Base-by-base conservation (phyloP, 2,329 filamentous ascomycete species). In the Tolypocladium ophioglossoides region DNA sequence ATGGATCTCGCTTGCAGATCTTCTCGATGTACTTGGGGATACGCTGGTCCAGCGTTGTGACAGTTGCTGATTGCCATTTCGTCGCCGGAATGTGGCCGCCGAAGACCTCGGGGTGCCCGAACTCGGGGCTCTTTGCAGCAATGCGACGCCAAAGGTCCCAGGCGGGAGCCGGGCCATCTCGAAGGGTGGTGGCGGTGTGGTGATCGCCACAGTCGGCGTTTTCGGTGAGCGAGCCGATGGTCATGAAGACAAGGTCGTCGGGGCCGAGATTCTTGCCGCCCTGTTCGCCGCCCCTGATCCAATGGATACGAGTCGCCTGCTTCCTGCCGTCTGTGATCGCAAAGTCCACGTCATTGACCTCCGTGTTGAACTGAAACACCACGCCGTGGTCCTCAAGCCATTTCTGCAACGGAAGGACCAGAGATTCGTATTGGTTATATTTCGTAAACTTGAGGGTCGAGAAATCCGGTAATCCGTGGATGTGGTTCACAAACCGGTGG, bases 11-110 rank as follows among this genome's bases (percentile, higher is more conserved):
- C 51, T 60, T 59, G 56, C 57, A 59, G 30, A 60, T 53, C 40
- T 58, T 59, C 39, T 57, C 51, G 46, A 59, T 57, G 41, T 61
- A 59, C 27, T 41, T 44, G 0, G 56, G 57, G 32, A 61, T 61
- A 16, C 57, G 57, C 37, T 62, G 61, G 40, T 67, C 65, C 6
- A 72, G 60, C 0, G 72, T 75, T 4, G 41, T 46, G 14, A 46
- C 24, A 2, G 41, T 46, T 30, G 41, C 41, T 18, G 41, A 46
- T 30, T 46, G 41, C 41, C 41, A 46, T 14, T 46, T 46, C 16
- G 41, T 46, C 16, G 41, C 41, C 24, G 24, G 6, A n/a, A 46
- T 30, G 16, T 46, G 30, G 3, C 41, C 41, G 16, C 41, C 24
- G 16, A 46, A 46, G 14, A 46, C 41, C 9, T 46, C 41, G 8